phyloP scores from a whole-genome alignment of 495 filamentous ascomycete species.

The Acidiella bohemica region DNA sequence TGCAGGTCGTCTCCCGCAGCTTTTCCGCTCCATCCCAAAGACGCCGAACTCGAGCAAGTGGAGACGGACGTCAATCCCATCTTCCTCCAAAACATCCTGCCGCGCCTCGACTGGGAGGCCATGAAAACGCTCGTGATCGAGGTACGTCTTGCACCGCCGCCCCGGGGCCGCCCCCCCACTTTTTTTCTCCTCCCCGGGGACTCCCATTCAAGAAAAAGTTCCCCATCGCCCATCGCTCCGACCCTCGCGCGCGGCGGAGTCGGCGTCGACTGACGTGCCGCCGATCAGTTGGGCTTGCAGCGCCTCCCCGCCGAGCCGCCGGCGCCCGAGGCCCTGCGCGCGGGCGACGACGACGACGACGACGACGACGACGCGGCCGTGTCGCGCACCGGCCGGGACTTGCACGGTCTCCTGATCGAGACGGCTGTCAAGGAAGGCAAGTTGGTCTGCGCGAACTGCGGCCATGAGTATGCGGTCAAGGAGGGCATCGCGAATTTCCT shows the following conservation, averaged over 20 bases:
- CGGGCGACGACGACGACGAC: constrained; percentile 24
- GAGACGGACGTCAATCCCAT: constrained; percentile 65
- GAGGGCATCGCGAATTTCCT: constrained; percentile 96
- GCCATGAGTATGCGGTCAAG: constrained; percentile 81
- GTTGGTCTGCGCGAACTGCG: constrained; percentile 80
- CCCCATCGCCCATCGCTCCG: too few relatives aligned
- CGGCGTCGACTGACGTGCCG: too few relatives aligned
- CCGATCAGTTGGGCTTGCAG: constrained; percentile 70
- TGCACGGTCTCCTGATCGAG: constrained; percentile 76
- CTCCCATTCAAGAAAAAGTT: too few relatives aligned
- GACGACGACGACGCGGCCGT: constrained; percentile 37
- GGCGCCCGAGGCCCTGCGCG: constrained; percentile 28
- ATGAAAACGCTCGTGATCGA: constrained; percentile 61
- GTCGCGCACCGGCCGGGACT: constrained; percentile 48
- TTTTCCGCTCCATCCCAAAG: constrained; percentile 81
- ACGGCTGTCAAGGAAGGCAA: constrained; percentile 79
- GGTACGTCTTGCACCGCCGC: too few relatives aligned
- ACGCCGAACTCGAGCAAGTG: constrained; percentile 74
- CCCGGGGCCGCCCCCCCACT: too few relatives aligned
- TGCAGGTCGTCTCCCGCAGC: constrained; percentile 68
- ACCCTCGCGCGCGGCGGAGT: too few relatives aligned
- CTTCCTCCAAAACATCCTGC: constrained; percentile 69
- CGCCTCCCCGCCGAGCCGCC: constrained; percentile 49
- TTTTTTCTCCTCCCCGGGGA: too few relatives aligned
- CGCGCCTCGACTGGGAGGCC: constrained; percentile 77